Evolutionary conservation across 1,284 basidiomycete genomes (phyloP), one percentile per base, ranked within the genome.

Genomic region (Xerocomus minutiporus): DNA sequence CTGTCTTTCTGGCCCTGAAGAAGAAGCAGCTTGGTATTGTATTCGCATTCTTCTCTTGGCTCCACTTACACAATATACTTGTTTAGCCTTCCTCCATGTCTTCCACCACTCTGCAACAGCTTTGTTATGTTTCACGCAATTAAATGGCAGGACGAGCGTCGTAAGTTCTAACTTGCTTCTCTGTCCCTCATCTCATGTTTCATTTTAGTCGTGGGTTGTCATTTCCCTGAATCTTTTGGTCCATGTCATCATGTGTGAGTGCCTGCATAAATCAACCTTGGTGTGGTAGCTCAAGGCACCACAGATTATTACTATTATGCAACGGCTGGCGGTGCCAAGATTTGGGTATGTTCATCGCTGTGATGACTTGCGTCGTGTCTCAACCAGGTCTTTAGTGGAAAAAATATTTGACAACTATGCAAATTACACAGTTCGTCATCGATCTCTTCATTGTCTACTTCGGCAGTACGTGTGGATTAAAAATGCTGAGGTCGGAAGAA

Each of bases 21-120:
- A 97, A 97, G 81, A 97, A 98, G 75, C 92, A 93, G 28, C 79
- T 98, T 50, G 88, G 93, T 94, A 65, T 58, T 12, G 83, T 73
- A 20, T 43, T 47, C 51, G 29, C 5, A 1, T 35, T 44, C 45
- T 62, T 25, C 4, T 34, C n/a, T 13, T 15, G 2, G 17, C 13
- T n/a, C 20, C 8, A 20, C n/a, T 20, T 8, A 20, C 20, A 23
- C 34, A 35, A 28, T 42, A 17, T 36, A 6, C 23, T 49, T 39
- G 45, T 48, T 32, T 64, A 96, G 91, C 91, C 55, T 98, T 98
- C 77, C 77, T 99, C 59, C 96, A 99, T 72, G 95, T 98, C 62
- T 98, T 97, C 80, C 96, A 98, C 73, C 96, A 98, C 77, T 93
- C 95, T 57, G 96, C 95, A n/a, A 98, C 96, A 52, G 96, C 96